Conservation (phyloP, 345 rosid genomes). For the Ailanthus altissimus region DNA sequence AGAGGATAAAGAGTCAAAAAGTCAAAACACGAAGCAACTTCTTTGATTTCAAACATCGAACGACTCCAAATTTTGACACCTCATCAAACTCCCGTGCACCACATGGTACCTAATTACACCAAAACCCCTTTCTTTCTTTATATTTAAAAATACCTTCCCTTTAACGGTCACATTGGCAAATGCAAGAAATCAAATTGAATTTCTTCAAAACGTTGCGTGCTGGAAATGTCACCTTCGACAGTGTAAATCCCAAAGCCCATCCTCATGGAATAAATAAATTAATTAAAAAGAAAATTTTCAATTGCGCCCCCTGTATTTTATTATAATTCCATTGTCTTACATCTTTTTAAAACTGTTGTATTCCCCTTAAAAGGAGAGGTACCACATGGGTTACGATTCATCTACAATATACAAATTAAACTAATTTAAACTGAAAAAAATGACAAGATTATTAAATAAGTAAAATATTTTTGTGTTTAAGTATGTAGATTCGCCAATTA, state of each 20-base stretch:
- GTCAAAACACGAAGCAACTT: background rate
- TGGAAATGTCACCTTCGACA: conserved; percentile 29
- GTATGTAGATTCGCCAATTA: too few relatives aligned
- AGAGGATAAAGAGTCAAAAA: background rate
- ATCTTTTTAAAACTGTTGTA: too few relatives aligned
- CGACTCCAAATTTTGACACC: background rate
- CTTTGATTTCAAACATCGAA: background rate
- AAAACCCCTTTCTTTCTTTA: background rate
- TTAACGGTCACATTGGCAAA: conserved; percentile 24
- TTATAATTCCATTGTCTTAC: too few relatives aligned
- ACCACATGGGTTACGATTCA: too few relatives aligned
- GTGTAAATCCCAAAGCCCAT: conserved; percentile 25
- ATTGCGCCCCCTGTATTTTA: background rate
- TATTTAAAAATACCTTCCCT: background rate
- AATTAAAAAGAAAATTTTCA: background rate
- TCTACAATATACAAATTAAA: too few relatives aligned
- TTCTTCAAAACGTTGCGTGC: conserved; percentile 23
- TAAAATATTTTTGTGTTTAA: too few relatives aligned
- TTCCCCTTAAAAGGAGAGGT: too few relatives aligned
- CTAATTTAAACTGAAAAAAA: too few relatives aligned
- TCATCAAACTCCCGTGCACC: background rate
- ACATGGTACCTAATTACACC: background rate
- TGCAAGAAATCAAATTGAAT: background rate
- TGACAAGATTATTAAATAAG: too few relatives aligned
- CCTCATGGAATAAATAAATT: background rate